Conservation (phyloP, 140 eudicot genomes). For the Senecio squalidus region DNA sequence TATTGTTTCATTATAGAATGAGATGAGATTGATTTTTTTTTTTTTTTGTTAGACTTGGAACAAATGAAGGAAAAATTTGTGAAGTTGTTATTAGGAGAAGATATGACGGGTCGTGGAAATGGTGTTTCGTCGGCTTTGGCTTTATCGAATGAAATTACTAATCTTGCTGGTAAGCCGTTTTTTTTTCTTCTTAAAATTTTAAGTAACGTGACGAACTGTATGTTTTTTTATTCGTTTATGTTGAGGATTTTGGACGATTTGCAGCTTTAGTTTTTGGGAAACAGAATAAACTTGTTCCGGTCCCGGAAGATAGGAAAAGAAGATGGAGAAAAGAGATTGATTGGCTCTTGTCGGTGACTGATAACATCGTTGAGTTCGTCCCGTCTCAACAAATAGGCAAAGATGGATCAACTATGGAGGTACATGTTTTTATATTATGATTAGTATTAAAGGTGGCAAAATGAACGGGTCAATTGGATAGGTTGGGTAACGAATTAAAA, state of each 20-base stretch:
- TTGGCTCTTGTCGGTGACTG: conserved; percentile 86
- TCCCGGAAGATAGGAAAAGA: conserved; percentile 50
- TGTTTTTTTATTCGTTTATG: conserved; percentile 18
- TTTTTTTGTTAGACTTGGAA: conserved; percentile 50
- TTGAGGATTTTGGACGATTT: conserved; percentile 23
- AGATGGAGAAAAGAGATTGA: conserved; percentile 81
- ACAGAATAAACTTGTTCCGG: conserved; percentile 70
- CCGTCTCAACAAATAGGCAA: conserved; percentile 67
- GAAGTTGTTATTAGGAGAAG: conserved; percentile 81
- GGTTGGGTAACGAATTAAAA: background rate
- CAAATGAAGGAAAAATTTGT: conserved; percentile 77
- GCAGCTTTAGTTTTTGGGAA: conserved; percentile 94
- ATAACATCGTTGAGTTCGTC: conserved; percentile 76
- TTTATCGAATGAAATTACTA: conserved; percentile 84
- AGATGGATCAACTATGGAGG: conserved; percentile 90
- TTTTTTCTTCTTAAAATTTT: background rate
- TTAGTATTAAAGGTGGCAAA: background rate
- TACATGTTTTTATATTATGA: conserved; percentile 2
- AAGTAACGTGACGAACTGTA: background rate
- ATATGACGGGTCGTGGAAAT: conserved; percentile 91
- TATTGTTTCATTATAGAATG: background rate
- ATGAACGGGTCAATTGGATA: background rate
- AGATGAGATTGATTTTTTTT: background rate
- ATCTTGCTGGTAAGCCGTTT: conserved; percentile 64
- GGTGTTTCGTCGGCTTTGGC: conserved; percentile 95